Evolutionary conservation across 106 monocot species (phyloP).

Genomic region (Alisma plantagoaquatica): DNA sequence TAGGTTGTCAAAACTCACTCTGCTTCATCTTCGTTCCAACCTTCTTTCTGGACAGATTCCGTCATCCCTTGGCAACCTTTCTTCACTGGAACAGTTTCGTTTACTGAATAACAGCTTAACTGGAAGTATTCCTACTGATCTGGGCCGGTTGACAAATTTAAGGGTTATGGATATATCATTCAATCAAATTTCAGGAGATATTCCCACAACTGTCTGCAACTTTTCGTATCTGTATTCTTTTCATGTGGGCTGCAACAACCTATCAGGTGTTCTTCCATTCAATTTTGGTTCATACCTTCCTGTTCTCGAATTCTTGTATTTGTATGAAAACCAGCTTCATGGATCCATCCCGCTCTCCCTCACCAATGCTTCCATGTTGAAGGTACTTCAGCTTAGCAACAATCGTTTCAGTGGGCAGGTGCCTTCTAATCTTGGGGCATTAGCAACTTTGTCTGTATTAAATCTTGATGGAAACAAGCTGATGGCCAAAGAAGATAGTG

Average conservation of each 20-base stretch:
- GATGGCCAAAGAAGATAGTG: neutral
- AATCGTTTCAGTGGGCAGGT: conserved; percentile 4
- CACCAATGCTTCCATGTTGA: conserved; percentile 3
- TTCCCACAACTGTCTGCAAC: conserved; percentile 2
- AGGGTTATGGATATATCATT: neutral
- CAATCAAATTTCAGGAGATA: neutral
- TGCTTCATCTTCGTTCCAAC: neutral
- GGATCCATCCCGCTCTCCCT: conserved; percentile 9
- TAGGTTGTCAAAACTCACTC: neutral
- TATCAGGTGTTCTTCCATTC: conserved; percentile 1
- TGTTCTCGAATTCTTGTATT: neutral
- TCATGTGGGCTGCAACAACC: neutral
- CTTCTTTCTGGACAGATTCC: conserved; percentile 2
- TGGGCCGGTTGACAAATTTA: neutral
- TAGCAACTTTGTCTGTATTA: neutral
- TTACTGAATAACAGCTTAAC: neutral
- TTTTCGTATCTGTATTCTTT: neutral
- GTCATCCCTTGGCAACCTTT: conserved; percentile 2
- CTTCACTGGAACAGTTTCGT: neutral
- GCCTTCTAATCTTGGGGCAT: conserved; percentile 3
- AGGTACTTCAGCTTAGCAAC: neutral
- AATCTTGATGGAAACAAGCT: neutral
- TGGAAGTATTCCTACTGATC: neutral
- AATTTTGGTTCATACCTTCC: conserved; percentile 6
- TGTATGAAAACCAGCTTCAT: neutral